Base-by-base conservation (phyloP, 2,329 filamentous ascomycete species). In the Fusarium mundagurra region DNA sequence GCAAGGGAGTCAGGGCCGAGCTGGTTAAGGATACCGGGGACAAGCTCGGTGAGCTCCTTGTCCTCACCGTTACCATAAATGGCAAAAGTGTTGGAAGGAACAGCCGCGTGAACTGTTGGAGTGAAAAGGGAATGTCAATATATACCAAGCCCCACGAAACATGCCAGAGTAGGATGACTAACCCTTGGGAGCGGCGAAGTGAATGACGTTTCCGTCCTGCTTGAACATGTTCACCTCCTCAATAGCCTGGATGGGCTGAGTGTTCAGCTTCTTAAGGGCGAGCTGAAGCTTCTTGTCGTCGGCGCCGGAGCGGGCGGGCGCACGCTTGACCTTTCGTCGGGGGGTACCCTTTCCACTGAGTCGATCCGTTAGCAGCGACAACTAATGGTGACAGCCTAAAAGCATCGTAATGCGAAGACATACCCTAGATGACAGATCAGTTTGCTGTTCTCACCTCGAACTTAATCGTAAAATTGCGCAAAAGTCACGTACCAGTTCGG, bases 201-300 rank as follows among this genome's bases (percentile, higher is more conserved):
- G 96, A 83, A 99, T 98, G 86, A 99, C 96, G 86, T 99, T 99
- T 86, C 96, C 96, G 85, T 99, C 96, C 84, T 94, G 93, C 93
- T 99, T 99, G 93, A 99, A 99, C 96, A 99, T 99, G 93, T 99
- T 99, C 85, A 99, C 96, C 90, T 99, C 96, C 92, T 99, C 96
- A 82, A 99, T 99, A 78, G 94, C 94, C 89, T 97, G 95, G 87
- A 99, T 98, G 82, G 96, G 96, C 91, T 99, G 96, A 69, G 97
- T 96, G 88, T 98, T 98, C 86, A 99, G 92, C 93, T 99, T 99
- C 94, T 99, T 99, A 79, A 99, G 91, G 74, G 94, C 89, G 73
- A 92, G 91, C 89, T 99, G 96, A 77, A 99, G 94, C 92, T 99
- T 99, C 94, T 98, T 98, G 92, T 99, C 96, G 85, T 99, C 96